Conservation (phyloP, 2,329 filamentous ascomycete species). For the Colletotrichum camelliae region DNA sequence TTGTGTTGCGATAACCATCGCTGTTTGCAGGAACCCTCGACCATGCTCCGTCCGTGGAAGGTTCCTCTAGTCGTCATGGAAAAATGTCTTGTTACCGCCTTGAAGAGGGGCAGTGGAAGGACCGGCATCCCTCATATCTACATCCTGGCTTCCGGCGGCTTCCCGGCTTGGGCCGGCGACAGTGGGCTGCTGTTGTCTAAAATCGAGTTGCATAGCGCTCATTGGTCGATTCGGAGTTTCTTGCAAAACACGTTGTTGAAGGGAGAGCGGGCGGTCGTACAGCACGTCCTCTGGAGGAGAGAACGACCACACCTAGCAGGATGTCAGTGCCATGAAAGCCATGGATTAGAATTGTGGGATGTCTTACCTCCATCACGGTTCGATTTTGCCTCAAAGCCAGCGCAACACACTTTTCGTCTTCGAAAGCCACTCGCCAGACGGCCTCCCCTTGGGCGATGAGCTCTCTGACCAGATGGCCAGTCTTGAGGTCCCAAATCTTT, state of each 20-base stretch:
- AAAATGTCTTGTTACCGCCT: constrained; percentile 53
- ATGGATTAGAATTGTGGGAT: background rate
- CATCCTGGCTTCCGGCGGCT: constrained; percentile 45
- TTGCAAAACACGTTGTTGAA: constrained; percentile 48
- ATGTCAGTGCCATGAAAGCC: constrained; percentile 30
- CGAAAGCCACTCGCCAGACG: constrained; percentile 97
- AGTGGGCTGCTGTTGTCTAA: constrained; percentile 37
- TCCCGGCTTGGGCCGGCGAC: constrained; percentile 37
- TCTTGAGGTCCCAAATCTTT: constrained; percentile 97
- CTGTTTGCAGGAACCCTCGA: background rate
- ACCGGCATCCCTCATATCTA: constrained; percentile 62
- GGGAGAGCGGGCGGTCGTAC: constrained; percentile 56
- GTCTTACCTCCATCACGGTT: constrained; percentile 94
- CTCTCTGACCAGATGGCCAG: constrained; percentile 87
- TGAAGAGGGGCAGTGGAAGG: constrained; percentile 60
- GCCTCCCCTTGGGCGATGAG: constrained; percentile 91
- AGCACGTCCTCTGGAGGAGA: constrained; percentile 79
- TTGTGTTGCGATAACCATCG: background rate
- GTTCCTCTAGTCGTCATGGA: constrained; percentile 47
- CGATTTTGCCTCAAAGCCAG: constrained; percentile 85
- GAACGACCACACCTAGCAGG: constrained; percentile 85
- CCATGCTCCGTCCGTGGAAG: background rate
- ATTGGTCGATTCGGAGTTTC: constrained; percentile 55
- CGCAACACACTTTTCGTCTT: constrained; percentile 97
- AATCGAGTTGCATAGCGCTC: constrained; percentile 56